phyloP scores from a whole-genome alignment of 108 stramenopile species.

The Skeletonema grethae region DNA sequence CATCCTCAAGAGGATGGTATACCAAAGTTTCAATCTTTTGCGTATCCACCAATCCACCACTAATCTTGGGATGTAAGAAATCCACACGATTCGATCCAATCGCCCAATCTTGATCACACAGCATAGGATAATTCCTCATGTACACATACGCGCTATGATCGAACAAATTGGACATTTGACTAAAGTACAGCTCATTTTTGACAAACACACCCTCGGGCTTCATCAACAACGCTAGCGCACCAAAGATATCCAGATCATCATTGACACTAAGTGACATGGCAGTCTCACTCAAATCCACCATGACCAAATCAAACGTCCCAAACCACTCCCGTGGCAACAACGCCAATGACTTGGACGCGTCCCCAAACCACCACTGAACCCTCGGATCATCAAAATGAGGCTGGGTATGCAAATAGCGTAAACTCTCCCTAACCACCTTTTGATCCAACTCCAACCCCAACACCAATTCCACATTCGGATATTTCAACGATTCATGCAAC shows the following conservation, averaged over 20 bases:
- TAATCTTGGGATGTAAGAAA: slow-evolving; percentile 57
- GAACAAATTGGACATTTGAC: slow-evolving; percentile 64
- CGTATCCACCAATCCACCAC: slow-evolving; percentile 36
- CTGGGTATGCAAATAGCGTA: slow-evolving; percentile 34
- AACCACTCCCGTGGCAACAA: slow-evolving; percentile 82
- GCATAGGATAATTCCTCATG: slow-evolving; percentile 61
- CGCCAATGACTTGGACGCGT: slow-evolving; percentile 79
- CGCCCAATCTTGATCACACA: slow-evolving; percentile 77
- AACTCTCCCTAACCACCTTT: slow-evolving; percentile 37
- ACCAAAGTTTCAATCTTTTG: slow-evolving; percentile 30
- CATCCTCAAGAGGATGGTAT: slow-evolving; percentile 50
- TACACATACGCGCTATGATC: slow-evolving; percentile 60
- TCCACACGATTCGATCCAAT: slow-evolving; percentile 77
- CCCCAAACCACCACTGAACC: slow-evolving; percentile 93
- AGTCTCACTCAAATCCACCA: slow-evolving; percentile 83
- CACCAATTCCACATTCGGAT: slow-evolving; percentile 45
- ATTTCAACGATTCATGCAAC: slow-evolving; percentile 53
- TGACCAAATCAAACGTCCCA: slow-evolving; percentile 84
- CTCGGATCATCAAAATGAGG: slow-evolving; percentile 77
- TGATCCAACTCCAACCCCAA: slow-evolving; percentile 55
- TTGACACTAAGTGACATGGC: slow-evolving; percentile 76
- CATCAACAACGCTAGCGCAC: slow-evolving; percentile 68
- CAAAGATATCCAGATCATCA: slow-evolving; percentile 73
- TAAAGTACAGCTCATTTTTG: slow-evolving; percentile 82
- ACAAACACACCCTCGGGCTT: slow-evolving; percentile 85